phyloP scores from a whole-genome alignment of 2,329 filamentous ascomycete genomes.

The Aspergillus piperis region DNA sequence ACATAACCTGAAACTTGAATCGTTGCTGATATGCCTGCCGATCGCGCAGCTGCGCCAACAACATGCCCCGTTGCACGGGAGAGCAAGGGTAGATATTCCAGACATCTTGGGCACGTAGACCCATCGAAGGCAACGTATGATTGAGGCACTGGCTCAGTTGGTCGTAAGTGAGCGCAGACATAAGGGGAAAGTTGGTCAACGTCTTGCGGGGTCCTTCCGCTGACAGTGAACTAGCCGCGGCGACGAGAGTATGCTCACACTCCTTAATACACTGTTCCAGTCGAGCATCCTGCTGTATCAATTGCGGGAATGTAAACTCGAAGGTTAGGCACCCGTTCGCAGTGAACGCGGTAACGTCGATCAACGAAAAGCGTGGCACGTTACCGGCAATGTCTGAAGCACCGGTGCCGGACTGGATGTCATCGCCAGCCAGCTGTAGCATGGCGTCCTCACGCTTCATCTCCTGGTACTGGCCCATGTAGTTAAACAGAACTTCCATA shows the following conservation, averaged over 20 bases:
- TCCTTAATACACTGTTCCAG: not conserved
- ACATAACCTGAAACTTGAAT: not conserved
- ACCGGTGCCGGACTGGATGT: not conserved
- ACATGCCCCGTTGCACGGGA: not conserved
- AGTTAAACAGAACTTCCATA: slow-evolving; percentile 10
- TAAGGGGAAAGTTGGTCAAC: not conserved
- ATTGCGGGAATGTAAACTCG: not conserved
- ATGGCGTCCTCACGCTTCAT: not conserved
- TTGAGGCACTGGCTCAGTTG: not conserved
- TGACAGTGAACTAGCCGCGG: not conserved
- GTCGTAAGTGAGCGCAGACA: not conserved
- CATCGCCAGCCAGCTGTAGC: not conserved
- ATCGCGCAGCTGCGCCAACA: not conserved
- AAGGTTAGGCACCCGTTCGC: not conserved
- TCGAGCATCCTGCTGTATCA: not conserved
- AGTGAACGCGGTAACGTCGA: not conserved
- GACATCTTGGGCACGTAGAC: not conserved
- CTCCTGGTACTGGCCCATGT: slow-evolving; percentile 7
- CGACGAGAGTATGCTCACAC: not conserved
- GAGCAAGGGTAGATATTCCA: not conserved
- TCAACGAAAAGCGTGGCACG: not conserved
- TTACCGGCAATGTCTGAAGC: not conserved
- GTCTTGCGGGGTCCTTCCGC: not conserved
- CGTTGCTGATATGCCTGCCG: not conserved
- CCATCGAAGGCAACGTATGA: not conserved